Evolutionary conservation across 1,284 basidiomycete genomes (phyloP), one percentile per base, ranked within the genome.

Genomic region (Ceratobasidium sp.): DNA sequence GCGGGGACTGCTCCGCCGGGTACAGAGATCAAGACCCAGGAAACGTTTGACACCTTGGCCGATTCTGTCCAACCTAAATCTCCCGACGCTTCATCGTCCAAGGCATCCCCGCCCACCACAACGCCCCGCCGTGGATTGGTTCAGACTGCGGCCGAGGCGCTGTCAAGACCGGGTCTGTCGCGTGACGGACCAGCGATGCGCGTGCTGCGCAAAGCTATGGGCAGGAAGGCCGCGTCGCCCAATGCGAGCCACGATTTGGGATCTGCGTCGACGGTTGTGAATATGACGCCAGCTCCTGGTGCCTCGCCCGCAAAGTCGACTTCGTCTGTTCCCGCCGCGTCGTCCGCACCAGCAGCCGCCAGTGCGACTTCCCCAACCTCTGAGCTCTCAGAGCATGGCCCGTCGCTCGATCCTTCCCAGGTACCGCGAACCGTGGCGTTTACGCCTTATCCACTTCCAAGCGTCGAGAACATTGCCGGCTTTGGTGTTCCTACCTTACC

Each of bases 191-290:
- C 70, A 50, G 70, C 70, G 3, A 74, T 74, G 70, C 71, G 71
- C 17, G 71, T 76, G 10, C 40, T 76, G 48, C 73, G 73, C 13
- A 65, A 64, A 40, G 73, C 73, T 9, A 76, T 76, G 52, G 73
- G 73, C 12, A 44, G 64, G 40, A 76, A 76, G 23, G 38, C 61
- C 10, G 46, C 61, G 33, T 75, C 71, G 40, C 70, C 70, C 2
- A 66, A 66, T 33, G 62, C 73, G 50, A 66, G 61, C 40, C 46
- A 66, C 42, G 73, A 76, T 28, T 28, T 76, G 15, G 73, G 73
- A 12, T 76, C 73, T 9, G 44, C 73, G 38, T 76, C 73, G 38
- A 76, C 73, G 17, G 62, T 66, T n/a, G 46, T 76, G 33, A 76
- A 76, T n/a, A 76, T 76, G 73, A 76, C 33, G 12, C 73, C 62